A percentile compares a stretch with the other conserved stretches of the same genome.
Conservation (phyloP, 176 grass and related monocot genomes). For the Otatea glauca region DNA sequence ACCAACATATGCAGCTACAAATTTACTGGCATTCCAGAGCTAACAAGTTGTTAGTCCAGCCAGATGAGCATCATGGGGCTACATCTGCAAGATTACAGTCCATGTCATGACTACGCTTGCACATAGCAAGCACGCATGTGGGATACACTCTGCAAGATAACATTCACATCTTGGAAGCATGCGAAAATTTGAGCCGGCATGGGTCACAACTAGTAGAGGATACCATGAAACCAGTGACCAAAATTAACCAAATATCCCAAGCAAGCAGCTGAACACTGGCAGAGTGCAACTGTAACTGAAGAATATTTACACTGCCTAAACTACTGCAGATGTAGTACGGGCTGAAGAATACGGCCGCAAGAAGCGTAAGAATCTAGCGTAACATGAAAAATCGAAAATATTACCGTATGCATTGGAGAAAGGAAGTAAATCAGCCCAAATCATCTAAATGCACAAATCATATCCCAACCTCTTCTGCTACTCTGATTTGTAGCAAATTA, state of each 20-base stretch:
- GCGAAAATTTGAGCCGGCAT: slow-evolving; percentile 37
- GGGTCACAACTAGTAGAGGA: background rate
- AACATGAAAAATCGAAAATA: background rate
- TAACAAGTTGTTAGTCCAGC: slow-evolving; percentile 22
- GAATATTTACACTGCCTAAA: slow-evolving; percentile 10
- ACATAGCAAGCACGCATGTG: slow-evolving; percentile 41
- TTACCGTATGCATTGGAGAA: background rate
- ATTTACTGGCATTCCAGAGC: slow-evolving; percentile 14
- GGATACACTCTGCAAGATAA: slow-evolving; percentile 33
- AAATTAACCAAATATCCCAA: background rate
- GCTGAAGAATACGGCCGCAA: slow-evolving; percentile 5
- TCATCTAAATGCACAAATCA: background rate
- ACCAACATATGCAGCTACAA: slow-evolving; percentile 1
- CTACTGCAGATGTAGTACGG: background rate
- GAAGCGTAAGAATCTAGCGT: slow-evolving; percentile 23
- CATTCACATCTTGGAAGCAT: slow-evolving; percentile 40
- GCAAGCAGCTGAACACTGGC: background rate
- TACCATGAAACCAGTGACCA: slow-evolving; percentile 25
- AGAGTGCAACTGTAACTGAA: slow-evolving; percentile 21
- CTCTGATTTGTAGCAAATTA: background rate
- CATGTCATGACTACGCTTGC: slow-evolving; percentile 38
- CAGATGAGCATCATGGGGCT: slow-evolving; percentile 12
- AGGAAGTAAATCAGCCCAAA: slow-evolving; percentile 9
- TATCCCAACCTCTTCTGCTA: background rate
- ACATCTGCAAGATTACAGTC: slow-evolving; percentile 13